Evolutionary conservation across 345 rosid genomes (phyloP), one percentile per base, ranked within the genome.

Genomic region (Cardamine occulta): DNA sequence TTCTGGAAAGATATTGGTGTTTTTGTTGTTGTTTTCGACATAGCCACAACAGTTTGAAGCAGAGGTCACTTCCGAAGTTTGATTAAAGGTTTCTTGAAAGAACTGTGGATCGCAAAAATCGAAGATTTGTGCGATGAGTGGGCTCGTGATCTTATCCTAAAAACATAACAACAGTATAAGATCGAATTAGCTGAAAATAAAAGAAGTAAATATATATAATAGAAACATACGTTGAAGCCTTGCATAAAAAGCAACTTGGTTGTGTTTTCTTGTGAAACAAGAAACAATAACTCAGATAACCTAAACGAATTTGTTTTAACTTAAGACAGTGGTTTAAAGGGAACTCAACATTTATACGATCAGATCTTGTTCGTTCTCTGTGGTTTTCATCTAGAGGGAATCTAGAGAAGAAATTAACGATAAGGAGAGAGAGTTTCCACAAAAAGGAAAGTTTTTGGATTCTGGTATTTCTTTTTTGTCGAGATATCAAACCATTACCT

Each of bases 131-230:
- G 83, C 86, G 59, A 83, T 85, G n/a, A 90, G 79, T 1, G 96
- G 91, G 74, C 92, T 88, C 4, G 96, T 85, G 73, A 90, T 82
- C 56, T 91, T 96, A 42, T 90, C 97, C 97, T 94, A 85, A 65
- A 81, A 77, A 70, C 3, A 73, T 3, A 73, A 39, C 49, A 66
- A 40, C 18, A 57, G 44, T 21, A 3, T 37, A 13, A 65, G 11
- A 78, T 58, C 1, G 1, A 37, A 11, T 40, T 32, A 40, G 58
- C 51, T 7, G 18, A 17, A 42, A 40, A 42, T 4, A 24, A 29
- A 15, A 31, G 9, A 15, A 28, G 26, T 29, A 34, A 54, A 40
- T 18, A 35, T 32, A 8, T 7, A 45, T 17, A 17, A 37, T 24
- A 29, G 32, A 29, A 59, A 58, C 73, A 51, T 64, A 78, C 81